These are phyloP conservation scores for Globisporangium nunn DNA, from an alignment of 352 stramenopile species.

Conservation along the genomic window DNA sequence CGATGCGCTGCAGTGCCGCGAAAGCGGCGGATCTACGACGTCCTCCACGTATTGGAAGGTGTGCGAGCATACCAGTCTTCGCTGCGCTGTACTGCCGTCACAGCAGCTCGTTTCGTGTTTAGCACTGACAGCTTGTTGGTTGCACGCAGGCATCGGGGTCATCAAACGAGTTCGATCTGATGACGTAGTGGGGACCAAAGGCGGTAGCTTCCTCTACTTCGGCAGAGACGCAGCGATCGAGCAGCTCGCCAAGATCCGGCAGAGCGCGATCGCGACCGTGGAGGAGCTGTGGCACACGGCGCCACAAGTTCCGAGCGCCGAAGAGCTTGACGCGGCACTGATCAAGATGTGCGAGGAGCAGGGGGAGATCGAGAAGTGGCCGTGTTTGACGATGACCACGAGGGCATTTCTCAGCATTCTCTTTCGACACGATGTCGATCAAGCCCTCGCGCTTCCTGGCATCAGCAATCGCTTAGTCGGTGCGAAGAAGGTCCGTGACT, in stretches of 20 bases:
- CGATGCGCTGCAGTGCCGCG: slow-evolving; percentile 29
- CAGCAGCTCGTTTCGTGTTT: neutral
- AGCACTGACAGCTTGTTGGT: neutral
- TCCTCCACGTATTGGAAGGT: slow-evolving; percentile 78
- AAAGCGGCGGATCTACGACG: slow-evolving; percentile 72
- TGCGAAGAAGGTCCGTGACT: slow-evolving; percentile 25
- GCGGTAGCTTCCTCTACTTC: slow-evolving; percentile 55
- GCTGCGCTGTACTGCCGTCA: neutral
- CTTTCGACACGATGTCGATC: slow-evolving; percentile 30
- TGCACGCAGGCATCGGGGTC: slow-evolving; percentile 38
- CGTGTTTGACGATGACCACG: slow-evolving; percentile 46
- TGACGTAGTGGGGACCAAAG: slow-evolving; percentile 22
- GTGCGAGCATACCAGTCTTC: neutral
- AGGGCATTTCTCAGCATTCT: slow-evolving; percentile 47
- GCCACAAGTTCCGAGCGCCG: slow-evolving; percentile 2
- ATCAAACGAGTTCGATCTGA: slow-evolving; percentile 44
- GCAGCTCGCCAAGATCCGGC: slow-evolving; percentile 29
- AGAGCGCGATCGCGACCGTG: slow-evolving; percentile 17
- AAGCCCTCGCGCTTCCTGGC: slow-evolving; percentile 17
- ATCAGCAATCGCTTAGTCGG: slow-evolving; percentile 43
- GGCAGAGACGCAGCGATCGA: slow-evolving; percentile 31
- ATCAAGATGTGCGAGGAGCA: slow-evolving; percentile 41
- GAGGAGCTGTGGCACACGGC: slow-evolving; percentile 1
- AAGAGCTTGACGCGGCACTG: slow-evolving; percentile 40
- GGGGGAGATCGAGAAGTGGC: slow-evolving; percentile 36